phyloP scores from a whole-genome alignment of 768 basidiomycete species.

The Stropharia rugosoannulata region DNA sequence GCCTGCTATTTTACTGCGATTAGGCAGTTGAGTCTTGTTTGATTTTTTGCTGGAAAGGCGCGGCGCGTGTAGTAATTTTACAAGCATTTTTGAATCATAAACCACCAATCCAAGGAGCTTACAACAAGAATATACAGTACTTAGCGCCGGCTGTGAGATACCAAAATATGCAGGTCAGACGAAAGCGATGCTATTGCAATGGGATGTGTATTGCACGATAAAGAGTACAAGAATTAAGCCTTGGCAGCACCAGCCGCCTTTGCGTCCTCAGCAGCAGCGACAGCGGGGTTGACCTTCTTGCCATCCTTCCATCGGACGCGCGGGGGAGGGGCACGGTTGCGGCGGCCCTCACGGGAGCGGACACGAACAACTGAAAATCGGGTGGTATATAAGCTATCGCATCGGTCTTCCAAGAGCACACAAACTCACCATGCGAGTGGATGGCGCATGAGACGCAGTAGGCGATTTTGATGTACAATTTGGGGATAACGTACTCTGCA shows the following conservation, averaged over 20 bases:
- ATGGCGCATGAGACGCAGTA: conserved; percentile 99
- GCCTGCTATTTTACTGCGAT: no score
- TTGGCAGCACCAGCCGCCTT: conserved; percentile 54
- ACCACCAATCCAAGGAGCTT: background rate
- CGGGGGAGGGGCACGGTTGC: conserved; percentile 97
- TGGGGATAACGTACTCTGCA: conserved; percentile 92
- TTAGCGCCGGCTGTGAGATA: background rate
- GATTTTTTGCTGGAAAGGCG: no score
- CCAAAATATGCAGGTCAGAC: background rate
- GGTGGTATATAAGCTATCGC: background rate
- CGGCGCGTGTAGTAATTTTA: no score
- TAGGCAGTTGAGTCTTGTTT: no score
- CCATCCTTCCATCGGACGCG: conserved; percentile 94
- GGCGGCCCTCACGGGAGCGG: conserved; percentile 90
- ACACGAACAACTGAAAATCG: conserved; percentile 85
- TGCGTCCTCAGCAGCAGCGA: conserved; percentile 88
- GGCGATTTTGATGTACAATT: conserved; percentile 97
- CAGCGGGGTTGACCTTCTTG: conserved; percentile 96
- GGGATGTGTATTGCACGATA: conserved; percentile 11
- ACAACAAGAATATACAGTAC: background rate
- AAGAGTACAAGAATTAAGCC: conserved; percentile 36
- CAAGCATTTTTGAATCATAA: background rate
- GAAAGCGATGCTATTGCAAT: conserved; percentile 7
- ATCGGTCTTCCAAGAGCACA: background rate
- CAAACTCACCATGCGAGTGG: conserved; percentile 87